Conservation (phyloP, 2,329 filamentous ascomycete genomes). For the Huntiella moniliformis region DNA sequence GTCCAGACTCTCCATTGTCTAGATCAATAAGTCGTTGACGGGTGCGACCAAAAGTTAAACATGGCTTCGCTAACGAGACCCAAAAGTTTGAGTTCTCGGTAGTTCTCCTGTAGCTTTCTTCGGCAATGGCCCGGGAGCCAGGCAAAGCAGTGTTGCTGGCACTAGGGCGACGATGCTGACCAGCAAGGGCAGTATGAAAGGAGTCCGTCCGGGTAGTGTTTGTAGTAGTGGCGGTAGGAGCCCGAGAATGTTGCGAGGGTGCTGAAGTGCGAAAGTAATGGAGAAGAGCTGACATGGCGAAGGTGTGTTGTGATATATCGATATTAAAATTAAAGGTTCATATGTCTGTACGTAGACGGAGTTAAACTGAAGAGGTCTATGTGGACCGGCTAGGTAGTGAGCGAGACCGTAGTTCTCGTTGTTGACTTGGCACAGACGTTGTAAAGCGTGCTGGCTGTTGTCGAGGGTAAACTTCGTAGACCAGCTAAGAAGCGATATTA, state of each 20-base stretch:
- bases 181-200: background rate
- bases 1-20: conserved; percentile 9
- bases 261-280: conserved; percentile 1
- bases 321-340: no score
- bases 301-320: no score
- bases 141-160: no score
- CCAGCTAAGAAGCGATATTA: no score
- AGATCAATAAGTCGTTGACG: conserved; percentile 9
- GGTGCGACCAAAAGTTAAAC: conserved; percentile 9
- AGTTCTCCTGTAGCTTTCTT: conserved; percentile 7
- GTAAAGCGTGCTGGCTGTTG: no score
- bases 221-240: background rate
- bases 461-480: no score
- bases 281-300: conserved; percentile 1
- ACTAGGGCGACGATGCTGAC: background rate
- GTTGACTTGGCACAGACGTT: no score
- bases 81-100: conserved; percentile 6
- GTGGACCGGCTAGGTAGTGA: no score
- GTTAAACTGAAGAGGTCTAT: no score
- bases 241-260: no score
- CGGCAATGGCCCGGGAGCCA: background rate
- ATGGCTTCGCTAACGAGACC: conserved; percentile 8
- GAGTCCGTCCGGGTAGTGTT: background rate
- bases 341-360: no score
- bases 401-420: no score